Conservation (phyloP, 1,284 basidiomycete species). For the Lentinula novae-zelandiae region DNA sequence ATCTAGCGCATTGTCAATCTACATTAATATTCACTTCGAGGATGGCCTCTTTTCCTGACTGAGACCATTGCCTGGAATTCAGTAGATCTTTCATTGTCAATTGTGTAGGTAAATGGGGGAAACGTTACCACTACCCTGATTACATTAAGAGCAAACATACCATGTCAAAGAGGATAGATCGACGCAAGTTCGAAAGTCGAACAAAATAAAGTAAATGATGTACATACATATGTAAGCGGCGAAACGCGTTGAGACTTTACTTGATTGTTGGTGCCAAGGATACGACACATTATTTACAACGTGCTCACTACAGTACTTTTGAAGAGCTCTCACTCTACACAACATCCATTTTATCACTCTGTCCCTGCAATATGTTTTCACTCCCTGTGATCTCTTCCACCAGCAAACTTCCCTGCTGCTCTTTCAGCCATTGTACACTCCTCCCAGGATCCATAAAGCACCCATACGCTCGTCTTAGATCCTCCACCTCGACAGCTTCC, state of each 20-base stretch:
- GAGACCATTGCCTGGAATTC: too few relatives aligned
- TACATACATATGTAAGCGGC: too few relatives aligned
- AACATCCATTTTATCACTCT: slow-evolving; percentile 4
- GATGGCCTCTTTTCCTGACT: too few relatives aligned
- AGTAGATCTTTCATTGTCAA: background rate
- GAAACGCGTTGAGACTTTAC: too few relatives aligned
- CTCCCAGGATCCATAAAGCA: slow-evolving; percentile 97
- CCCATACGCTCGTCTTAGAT: slow-evolving; percentile 79
- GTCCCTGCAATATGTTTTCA: background rate
- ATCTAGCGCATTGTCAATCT: background rate
- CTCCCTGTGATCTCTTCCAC: slow-evolving; percentile 54
- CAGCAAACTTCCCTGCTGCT: slow-evolving; percentile 69
- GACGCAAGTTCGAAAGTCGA: too few relatives aligned
- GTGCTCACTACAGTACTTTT: background rate
- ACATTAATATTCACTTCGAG: too few relatives aligned
- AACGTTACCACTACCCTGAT: too few relatives aligned
- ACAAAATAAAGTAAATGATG: too few relatives aligned
- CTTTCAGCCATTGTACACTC: slow-evolving; percentile 92
- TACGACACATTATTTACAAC: background rate
- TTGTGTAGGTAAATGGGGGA: background rate
- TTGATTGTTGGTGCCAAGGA: background rate
- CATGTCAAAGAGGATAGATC: too few relatives aligned
- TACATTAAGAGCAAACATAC: too few relatives aligned
- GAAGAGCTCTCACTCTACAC: background rate
- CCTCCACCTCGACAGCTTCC: slow-evolving; percentile 75